phyloP scores from a whole-genome alignment of 2,329 filamentous ascomycete species.

The Aaosphaeria pasadenensis region DNA sequence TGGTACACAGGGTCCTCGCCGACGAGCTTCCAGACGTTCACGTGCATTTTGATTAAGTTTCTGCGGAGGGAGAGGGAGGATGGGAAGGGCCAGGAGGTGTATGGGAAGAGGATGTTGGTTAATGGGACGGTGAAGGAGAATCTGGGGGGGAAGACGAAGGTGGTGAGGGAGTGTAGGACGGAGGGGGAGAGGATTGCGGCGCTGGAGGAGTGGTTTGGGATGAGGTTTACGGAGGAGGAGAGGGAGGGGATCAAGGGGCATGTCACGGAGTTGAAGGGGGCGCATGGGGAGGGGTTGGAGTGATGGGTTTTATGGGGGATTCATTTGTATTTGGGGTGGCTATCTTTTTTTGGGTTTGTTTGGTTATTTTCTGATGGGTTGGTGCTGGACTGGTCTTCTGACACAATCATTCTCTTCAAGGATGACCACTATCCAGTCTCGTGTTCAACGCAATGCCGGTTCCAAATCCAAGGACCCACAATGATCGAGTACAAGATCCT shows the following conservation, averaged over 20 bases:
- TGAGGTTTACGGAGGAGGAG: conserved; percentile 37
- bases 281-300: conserved; percentile 1
- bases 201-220: conserved; percentile 40
- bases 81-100: conserved; percentile 25
- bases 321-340: no score
- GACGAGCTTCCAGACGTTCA: conserved; percentile 30
- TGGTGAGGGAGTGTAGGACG: conserved; percentile 35
- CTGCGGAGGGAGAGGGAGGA: conserved; percentile 29
- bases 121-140: conserved; percentile 45
- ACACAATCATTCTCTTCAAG: no score
- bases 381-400: no score
- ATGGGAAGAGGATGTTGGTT: conserved; percentile 39
- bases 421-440: no score
- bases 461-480: no score
- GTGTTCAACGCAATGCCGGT: no score
- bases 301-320: not conserved
- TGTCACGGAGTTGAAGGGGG: conserved; percentile 18
- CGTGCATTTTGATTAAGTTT: conserved; percentile 39
- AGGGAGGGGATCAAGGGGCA: conserved; percentile 30
- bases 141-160: conserved; percentile 38
- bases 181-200: conserved; percentile 40
- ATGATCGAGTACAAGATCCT: no score
- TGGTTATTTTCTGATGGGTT: no score
- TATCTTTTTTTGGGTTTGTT: no score
- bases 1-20: conserved; percentile 30